Evolutionary conservation across 805 yeast genomes (phyloP).

Genomic region (Sugiyamaella valdiviana): DNA sequence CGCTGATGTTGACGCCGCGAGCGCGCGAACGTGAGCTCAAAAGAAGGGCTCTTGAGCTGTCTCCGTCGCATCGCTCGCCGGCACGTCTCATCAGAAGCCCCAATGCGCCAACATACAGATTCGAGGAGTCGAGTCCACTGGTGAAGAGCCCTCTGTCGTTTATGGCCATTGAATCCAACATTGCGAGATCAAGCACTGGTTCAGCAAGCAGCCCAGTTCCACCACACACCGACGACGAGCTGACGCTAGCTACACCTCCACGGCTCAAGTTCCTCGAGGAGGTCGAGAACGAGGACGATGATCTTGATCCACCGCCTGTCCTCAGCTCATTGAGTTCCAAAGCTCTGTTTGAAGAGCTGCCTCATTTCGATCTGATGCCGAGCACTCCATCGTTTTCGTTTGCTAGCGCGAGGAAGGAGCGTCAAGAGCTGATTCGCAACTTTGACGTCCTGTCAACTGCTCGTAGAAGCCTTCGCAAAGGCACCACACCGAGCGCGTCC

Average conservation of each 20-base stretch:
- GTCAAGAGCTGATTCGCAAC: slow-evolving; percentile 5
- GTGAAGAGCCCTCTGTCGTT: background rate
- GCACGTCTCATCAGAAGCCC: no score
- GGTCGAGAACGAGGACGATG: slow-evolving; percentile 4
- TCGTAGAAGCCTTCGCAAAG: background rate
- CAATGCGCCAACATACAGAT: background rate
- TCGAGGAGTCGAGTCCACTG: background rate
- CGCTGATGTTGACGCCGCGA: slow-evolving; percentile 6
- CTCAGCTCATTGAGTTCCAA: slow-evolving; percentile 1
- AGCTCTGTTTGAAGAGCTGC: background rate
- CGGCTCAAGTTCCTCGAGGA: background rate
- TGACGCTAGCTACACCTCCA: no score
- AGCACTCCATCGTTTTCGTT: slow-evolving; percentile 8
- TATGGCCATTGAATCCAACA: background rate
- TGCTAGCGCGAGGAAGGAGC: slow-evolving; percentile 3
- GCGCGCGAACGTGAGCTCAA: slow-evolving; percentile 5
- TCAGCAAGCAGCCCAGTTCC: no score
- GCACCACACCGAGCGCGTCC: background rate
- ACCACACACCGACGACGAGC: no score
- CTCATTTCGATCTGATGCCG: background rate
- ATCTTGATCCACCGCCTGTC: slow-evolving; percentile 6
- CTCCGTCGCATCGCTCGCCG: no score
- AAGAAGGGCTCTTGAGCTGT: background rate
- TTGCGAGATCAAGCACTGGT: background rate
- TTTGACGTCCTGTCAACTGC: slow-evolving; percentile 6